These are phyloP conservation scores for Pinus albicaulis DNA, from an alignment of 75 land plant species.

Conservation along the genomic window DNA sequence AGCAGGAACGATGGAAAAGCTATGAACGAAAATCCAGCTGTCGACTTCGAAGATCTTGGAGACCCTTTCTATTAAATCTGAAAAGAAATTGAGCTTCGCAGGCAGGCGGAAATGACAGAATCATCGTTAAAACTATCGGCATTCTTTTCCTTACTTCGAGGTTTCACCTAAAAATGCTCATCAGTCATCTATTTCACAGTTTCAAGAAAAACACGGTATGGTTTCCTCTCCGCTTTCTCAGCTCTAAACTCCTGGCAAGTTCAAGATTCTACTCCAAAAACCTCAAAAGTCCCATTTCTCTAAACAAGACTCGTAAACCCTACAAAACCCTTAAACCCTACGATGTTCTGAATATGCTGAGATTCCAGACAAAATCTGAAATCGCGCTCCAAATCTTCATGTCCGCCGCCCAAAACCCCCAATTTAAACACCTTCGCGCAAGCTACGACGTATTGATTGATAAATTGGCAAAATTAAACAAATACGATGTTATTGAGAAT, in stretches of 20 bases:
- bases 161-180: background rate
- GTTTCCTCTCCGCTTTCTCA: background rate
- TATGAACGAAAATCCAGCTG: too few species aligned
- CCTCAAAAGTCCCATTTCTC: background rate
- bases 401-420: background rate
- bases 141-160: too few species aligned
- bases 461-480: background rate
- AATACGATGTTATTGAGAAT: background rate
- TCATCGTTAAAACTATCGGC: too few species aligned
- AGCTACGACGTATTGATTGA: conserved; percentile 2
- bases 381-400: background rate
- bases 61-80: too few species aligned
- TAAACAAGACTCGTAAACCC: too few species aligned
- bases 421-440: background rate
- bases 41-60: too few species aligned
- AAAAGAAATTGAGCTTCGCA: too few species aligned
- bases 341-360: conserved; percentile 1
- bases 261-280: background rate
- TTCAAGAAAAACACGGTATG: background rate
- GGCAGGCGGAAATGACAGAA: too few species aligned
- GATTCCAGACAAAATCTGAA: background rate
- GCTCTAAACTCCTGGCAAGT: background rate
- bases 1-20: too few species aligned
- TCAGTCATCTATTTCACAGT: background rate
- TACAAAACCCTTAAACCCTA: background rate